phyloP scores from a whole-genome alignment of 148 eudicot species.

The Dianthus caryophyllus region DNA sequence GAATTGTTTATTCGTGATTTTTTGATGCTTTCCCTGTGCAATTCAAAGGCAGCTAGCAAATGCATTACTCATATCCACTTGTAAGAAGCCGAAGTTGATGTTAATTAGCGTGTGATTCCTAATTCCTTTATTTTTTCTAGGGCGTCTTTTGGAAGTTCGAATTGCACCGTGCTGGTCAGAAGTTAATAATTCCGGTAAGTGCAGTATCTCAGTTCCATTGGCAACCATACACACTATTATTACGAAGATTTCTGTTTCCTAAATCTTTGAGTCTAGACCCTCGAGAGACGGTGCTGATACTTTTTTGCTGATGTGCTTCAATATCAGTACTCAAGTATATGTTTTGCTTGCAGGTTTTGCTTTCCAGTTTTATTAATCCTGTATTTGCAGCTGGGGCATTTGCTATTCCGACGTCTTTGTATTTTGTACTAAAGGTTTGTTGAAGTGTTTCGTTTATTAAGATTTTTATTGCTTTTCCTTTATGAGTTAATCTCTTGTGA shows the following conservation, averaged over 20 bases:
- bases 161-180: constrained; percentile 89
- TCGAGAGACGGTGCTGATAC: constrained; percentile 9
- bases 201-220: constrained; percentile 5
- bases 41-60: neutral
- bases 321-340: too few species aligned
- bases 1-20: neutral
- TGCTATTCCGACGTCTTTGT: constrained; percentile 67
- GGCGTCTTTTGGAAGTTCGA: constrained; percentile 92
- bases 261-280: neutral
- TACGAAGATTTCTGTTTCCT: too few species aligned
- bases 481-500: too few species aligned
- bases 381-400: constrained; percentile 77
- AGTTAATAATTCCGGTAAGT: constrained; percentile 89
- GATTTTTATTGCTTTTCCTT: neutral
- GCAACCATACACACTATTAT: too few species aligned
- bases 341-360: constrained; percentile 60
- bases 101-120: constrained; percentile 4
- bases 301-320: too few species aligned
- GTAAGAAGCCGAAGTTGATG: constrained; percentile 4
- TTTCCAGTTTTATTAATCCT: constrained; percentile 56
- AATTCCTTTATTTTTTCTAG: constrained; percentile 31
- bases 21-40: neutral
- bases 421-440: constrained; percentile 69
- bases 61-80: constrained; percentile 8
- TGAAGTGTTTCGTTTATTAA: neutral